A percentile compares a stretch with the other conserved stretches of the same genome.
Conservation (phyloP, 2,329 filamentous ascomycete genomes). For the Cordyceps cicadae region DNA sequence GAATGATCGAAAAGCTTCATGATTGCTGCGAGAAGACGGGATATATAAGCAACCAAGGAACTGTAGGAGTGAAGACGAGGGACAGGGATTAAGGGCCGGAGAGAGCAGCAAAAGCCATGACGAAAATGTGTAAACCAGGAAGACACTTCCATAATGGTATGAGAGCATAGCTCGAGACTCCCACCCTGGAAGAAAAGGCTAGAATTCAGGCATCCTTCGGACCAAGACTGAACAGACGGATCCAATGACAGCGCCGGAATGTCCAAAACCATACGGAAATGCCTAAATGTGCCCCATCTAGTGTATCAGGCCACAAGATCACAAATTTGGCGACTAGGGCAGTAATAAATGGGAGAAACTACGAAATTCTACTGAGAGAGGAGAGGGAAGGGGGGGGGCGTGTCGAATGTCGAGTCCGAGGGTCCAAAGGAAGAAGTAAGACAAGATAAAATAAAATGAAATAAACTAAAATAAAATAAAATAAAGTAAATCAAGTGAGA, state of each 20-base stretch:
- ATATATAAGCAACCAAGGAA: not conserved
- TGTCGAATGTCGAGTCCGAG: not conserved
- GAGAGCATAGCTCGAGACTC: not conserved
- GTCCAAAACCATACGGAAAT: not conserved
- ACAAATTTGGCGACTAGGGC: constrained; percentile 1
- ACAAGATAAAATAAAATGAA: not conserved
- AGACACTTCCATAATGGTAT: not conserved
- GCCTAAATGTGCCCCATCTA: not conserved
- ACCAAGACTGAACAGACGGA: not conserved
- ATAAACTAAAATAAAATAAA: not conserved
- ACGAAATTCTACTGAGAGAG: not conserved
- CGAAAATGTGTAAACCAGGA: not conserved
- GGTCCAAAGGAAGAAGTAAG: not conserved
- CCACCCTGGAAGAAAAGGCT: not conserved
- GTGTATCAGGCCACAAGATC: constrained; percentile 3
- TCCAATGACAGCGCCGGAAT: not conserved
- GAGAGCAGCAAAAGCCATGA: not conserved
- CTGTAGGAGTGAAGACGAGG: not conserved
- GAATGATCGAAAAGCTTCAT: not conserved
- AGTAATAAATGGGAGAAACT: not conserved
- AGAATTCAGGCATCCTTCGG: not conserved
- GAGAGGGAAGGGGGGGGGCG: not conserved
- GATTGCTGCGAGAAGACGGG: not conserved
- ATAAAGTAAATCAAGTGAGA: not conserved
- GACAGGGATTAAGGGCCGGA: not conserved